A percentile compares a stretch with the other conserved stretches of the same genome.
These are phyloP conservation scores for Grosmannia huntii DNA, from an alignment of 2,329 filamentous ascomycete genomes.

Conservation along the genomic window DNA sequence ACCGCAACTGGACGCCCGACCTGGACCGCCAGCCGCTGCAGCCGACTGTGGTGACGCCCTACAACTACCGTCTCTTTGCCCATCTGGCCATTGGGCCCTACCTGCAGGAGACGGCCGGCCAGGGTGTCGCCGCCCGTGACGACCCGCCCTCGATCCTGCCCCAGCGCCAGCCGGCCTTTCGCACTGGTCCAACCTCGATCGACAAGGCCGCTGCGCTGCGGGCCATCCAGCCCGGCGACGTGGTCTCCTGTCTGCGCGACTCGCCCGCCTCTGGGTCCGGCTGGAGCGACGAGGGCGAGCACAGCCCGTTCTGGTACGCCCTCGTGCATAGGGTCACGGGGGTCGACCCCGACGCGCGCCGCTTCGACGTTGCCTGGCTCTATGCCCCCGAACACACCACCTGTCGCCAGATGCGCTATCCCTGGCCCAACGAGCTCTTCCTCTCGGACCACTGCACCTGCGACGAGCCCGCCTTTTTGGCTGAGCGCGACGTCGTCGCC, in stretches of 20 bases:
- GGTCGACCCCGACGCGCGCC: constrained; percentile 18
- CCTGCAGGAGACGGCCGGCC: constrained; percentile 32
- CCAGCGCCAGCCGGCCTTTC: background rate
- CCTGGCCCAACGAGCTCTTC: constrained; percentile 61
- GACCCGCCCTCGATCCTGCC: background rate
- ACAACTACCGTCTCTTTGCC: constrained; percentile 50
- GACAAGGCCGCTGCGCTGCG: constrained; percentile 14
- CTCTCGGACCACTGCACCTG: constrained; percentile 68
- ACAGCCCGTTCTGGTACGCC: constrained; percentile 51
- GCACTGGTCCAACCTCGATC: background rate
- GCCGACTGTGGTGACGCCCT: constrained; percentile 57
- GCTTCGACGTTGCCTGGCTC: constrained; percentile 59
- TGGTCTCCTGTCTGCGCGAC: constrained; percentile 15
- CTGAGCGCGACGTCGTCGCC: constrained; percentile 40
- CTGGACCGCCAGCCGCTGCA: constrained; percentile 3
- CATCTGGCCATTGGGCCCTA: constrained; percentile 46
- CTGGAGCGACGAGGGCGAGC: constrained; percentile 40
- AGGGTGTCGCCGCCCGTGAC: background rate
- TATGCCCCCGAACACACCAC: constrained; percentile 60
- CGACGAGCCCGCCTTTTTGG: constrained; percentile 31
- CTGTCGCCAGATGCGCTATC: constrained; percentile 55
- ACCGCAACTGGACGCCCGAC: background rate
- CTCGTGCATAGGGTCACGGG: constrained; percentile 43
- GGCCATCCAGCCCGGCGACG: constrained; percentile 7
- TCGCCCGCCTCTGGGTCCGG: constrained; percentile 31